These are phyloP conservation scores for Lepraria neglecta DNA, from an alignment of 495 filamentous ascomycete species.

Conservation along the genomic window DNA sequence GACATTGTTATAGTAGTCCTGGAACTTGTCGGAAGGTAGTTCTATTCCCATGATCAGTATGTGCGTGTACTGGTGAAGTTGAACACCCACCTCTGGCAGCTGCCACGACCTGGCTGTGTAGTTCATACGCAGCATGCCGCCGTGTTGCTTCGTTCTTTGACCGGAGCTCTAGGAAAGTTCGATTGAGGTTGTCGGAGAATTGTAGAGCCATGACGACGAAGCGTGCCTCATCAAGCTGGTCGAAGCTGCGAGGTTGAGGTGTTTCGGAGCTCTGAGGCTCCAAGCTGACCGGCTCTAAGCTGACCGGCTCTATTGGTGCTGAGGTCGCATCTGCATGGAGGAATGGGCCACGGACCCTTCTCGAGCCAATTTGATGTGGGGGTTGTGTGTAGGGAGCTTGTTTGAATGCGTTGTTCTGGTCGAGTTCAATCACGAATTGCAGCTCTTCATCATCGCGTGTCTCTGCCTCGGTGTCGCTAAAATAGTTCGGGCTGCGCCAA, in stretches of 20 bases:
- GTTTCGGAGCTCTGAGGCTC: constrained; percentile 1
- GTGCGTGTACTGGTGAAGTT: neutral
- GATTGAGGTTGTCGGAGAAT: constrained; percentile 23
- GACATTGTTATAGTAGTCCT: constrained; percentile 69
- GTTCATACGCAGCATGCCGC: constrained; percentile 47
- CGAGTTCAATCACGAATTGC: too few relatives aligned
- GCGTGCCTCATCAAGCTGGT: neutral
- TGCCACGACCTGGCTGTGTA: constrained; percentile 45
- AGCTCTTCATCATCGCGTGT: too few relatives aligned
- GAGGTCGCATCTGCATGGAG: too few relatives aligned
- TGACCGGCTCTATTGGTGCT: too few relatives aligned
- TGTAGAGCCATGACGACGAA: constrained; percentile 18
- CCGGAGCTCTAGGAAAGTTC: constrained; percentile 45
- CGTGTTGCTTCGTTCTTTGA: constrained; percentile 49
- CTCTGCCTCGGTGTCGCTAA: too few relatives aligned
- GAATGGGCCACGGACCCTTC: too few relatives aligned
- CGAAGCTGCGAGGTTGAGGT: neutral
- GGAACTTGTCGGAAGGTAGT: constrained; percentile 68
- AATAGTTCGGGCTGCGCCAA: too few relatives aligned
- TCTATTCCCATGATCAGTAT: constrained; percentile 44
- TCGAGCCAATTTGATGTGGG: too few relatives aligned
- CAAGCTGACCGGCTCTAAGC: neutral
- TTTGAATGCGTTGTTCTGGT: too few relatives aligned
- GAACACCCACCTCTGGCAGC: constrained; percentile 43
- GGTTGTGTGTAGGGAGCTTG: too few relatives aligned